Evolutionary conservation across 108 stramenopile species (phyloP), one percentile per base, ranked within the genome.

Genomic region (Nannochloropsis gaditana): DNA sequence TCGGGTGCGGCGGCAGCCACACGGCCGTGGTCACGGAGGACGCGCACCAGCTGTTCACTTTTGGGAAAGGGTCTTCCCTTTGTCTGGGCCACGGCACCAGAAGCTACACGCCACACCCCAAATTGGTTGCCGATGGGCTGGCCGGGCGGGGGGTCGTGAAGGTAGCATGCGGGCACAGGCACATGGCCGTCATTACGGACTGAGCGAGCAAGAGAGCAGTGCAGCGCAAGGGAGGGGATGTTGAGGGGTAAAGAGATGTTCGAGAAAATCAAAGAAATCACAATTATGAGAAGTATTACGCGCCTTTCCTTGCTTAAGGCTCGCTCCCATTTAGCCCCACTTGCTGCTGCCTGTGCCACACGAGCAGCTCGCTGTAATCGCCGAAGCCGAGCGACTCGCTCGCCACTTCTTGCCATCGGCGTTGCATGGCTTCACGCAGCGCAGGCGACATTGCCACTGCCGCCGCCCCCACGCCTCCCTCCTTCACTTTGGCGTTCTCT

Each of bases 51-150:
- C n/a, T 73, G 59, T n/a, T 19, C 59, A 73, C 59, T 15, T 73
- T 73, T 73, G 59, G 59, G 59, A 73, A 73, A n/a, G 59, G 59
- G 19, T 73, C 59, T 15, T 73, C 59, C 19, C 59, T 73, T 73
- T 73, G 59, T 5, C n/a, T 73, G 59, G 59, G 59, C 19, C 59
- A 73, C 4, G 59, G 59, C 19, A n/a, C 19, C 19, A 73, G n/a
- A n/a, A 73, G 59, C 59, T 73, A 73, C 59, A 73, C 59, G 59
- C 59, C 59, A n/a, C 59, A 73, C 59, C 59, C 59, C 19, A 73
- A 73, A n/a, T n/a, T 73, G 19, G 59, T 73, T 15, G 59, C 59
- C 3, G 59, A 73, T 73, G 59, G 59, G 19, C n/a, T 73, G 59
- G 59, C 3, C 19, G 59, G 59, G n/a, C 59, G 59, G 5, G n/a